A percentile compares a stretch with the other conserved stretches of the same genome.
Conservation (phyloP, 352 stramenopile species). For the Thalassiosira pacifica region DNA sequence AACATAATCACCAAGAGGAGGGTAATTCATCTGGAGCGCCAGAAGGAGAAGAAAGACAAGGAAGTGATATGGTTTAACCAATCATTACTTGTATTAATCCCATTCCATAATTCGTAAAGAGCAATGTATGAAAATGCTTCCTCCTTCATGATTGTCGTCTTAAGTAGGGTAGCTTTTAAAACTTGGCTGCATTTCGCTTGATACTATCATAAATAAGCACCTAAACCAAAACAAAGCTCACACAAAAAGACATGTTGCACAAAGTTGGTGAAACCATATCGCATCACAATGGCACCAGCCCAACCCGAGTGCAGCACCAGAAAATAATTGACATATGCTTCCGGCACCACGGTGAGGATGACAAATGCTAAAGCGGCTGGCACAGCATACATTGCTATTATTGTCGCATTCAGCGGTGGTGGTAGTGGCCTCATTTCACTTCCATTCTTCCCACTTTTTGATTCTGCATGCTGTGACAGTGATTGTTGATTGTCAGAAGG, state of each 20-base stretch:
- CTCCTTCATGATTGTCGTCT: not conserved
- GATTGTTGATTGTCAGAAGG: no score
- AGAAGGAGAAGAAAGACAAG: slow-evolving; percentile 5
- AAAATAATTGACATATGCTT: slow-evolving; percentile 69
- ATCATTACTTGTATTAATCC: not conserved
- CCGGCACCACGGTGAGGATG: slow-evolving; percentile 60
- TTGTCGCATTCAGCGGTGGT: slow-evolving; percentile 38
- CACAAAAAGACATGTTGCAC: slow-evolving; percentile 75
- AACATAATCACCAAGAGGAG: slow-evolving; percentile 1
- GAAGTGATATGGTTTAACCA: slow-evolving; percentile 12
- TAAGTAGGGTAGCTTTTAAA: not conserved
- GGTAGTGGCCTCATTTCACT: slow-evolving; percentile 13
- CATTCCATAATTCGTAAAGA: slow-evolving; percentile 3
- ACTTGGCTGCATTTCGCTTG: not conserved
- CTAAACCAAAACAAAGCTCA: slow-evolving; percentile 72
- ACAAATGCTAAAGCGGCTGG: slow-evolving; percentile 67
- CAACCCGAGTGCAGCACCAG: slow-evolving; percentile 65
- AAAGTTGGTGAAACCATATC: slow-evolving; percentile 75
- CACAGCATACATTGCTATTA: slow-evolving; percentile 64
- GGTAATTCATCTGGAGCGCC: not conserved
- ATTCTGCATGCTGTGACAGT: slow-evolving; percentile 22
- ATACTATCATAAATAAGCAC: slow-evolving; percentile 70
- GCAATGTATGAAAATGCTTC: not conserved
- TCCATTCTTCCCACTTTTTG: slow-evolving; percentile 7
- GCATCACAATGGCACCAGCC: slow-evolving; percentile 51